phyloP scores from a whole-genome alignment of 192 early-diverging fungal species.

The Lobosporangium transversale region DNA sequence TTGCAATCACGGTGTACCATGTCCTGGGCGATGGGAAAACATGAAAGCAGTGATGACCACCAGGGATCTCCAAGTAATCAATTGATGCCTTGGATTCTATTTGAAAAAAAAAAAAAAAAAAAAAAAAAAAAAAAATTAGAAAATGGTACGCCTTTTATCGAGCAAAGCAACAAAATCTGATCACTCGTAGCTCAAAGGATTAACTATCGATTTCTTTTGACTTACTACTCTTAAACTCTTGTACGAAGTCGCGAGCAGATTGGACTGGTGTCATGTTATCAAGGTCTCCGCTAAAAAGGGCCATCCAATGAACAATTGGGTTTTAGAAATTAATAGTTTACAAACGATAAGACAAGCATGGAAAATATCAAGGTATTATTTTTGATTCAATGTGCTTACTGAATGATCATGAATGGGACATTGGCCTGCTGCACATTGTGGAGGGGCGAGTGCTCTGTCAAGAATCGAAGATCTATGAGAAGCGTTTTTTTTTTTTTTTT shows the following conservation, averaged over 20 bases:
- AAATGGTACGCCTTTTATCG: too few relatives aligned
- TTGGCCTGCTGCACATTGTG: conserved; percentile 24
- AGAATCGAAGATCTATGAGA: conserved; percentile 29
- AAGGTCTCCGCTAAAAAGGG: conserved; percentile 42
- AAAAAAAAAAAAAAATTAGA: not conserved
- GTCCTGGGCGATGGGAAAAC: conserved; percentile 46
- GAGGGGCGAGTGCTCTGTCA: conserved; percentile 43
- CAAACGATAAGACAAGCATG: conserved; percentile 3
- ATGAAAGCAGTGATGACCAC: conserved; percentile 52
- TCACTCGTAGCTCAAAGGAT: too few relatives aligned
- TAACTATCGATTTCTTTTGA: not conserved
- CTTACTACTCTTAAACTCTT: conserved; percentile 46
- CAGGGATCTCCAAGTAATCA: conserved; percentile 32
- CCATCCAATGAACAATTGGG: too few relatives aligned
- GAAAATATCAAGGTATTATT: not conserved
- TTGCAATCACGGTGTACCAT: conserved; percentile 39
- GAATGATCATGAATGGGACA: conserved; percentile 52
- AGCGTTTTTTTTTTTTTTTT: not conserved
- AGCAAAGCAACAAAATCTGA: too few relatives aligned
- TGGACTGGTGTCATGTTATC: conserved; percentile 33
- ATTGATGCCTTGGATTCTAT: conserved; percentile 17
- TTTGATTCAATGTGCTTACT: conserved; percentile 33
- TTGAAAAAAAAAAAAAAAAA: not conserved
- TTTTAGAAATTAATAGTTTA: too few relatives aligned
- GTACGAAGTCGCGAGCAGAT: conserved; percentile 36